Evolutionary conservation across 331 rosid genomes (phyloP), one percentile per base, ranked within the genome.

Genomic region (Quercus lobata): DNA sequence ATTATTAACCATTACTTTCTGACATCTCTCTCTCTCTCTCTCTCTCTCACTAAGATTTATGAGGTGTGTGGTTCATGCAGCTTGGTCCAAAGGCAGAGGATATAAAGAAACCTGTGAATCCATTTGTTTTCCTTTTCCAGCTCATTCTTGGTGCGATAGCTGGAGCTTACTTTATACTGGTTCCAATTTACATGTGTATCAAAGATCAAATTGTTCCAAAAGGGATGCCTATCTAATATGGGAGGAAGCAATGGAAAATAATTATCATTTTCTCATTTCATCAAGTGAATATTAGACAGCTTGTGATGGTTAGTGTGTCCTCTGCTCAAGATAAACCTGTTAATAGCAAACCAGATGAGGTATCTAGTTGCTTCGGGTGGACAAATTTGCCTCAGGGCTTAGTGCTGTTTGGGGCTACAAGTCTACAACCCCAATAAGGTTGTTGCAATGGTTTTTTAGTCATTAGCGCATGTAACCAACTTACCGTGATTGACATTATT

Each of bases 71-170:
- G 12, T 21, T 69, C 63, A 41, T 84, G 92, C 87, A 94, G 97
- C 96, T 92, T 77, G 97, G 96, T 76, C 96, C 97, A 3, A 92
- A 88, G 87, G 88, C 62, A 70, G 97, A 90, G 86, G 96, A 94
- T 73, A 87, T 89, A 19, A 24, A 84, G 54, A 74, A 87, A 83
- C 91, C 96, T 3, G 91, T 84, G 35, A 92, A 88, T 78, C 93
- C 90, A 2, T 41, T 86, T 3, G 78, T 84, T 81, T 92, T 92
- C 83, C 76, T 92, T 12, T 52, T 55, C 71, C 88, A 96, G 79
- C 83, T 91, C 83, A 57, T 90, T 55, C 69, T 92, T 81, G 97
- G 96, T 55, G 83, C 82, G 81, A 76, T 92, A 73, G 93, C 96
- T 69, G 92, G 88, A 57, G 69, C 90, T 27, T 93, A 89, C 88